These are phyloP conservation scores for Solanum corneliomulleri DNA, from an alignment of 257 asterid species.

Conservation along the genomic window DNA sequence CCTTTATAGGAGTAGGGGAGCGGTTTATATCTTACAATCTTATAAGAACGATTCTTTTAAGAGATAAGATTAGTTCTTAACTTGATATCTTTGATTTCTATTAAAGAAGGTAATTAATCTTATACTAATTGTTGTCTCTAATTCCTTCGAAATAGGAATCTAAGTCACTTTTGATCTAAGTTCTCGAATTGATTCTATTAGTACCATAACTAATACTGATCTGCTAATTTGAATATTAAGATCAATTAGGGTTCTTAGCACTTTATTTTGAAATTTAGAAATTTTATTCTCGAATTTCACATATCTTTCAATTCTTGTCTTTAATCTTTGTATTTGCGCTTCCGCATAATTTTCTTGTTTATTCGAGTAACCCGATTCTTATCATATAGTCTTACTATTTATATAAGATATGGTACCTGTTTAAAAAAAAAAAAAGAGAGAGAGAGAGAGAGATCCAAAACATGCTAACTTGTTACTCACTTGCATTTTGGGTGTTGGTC, in stretches of 20 bases:
- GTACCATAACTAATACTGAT: background rate
- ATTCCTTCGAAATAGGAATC: background rate
- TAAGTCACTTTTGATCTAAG: background rate
- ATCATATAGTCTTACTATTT: background rate
- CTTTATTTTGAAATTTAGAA: background rate
- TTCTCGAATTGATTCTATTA: background rate
- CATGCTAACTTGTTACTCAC: slow-evolving; percentile 32
- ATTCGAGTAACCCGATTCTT: background rate
- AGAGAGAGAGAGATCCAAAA: background rate
- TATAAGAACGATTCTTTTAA: background rate
- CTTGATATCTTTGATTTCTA: background rate
- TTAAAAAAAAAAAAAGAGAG: background rate
- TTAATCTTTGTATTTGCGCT: background rate
- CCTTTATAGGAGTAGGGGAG: too few species aligned
- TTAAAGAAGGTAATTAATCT: background rate
- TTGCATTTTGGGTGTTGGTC: slow-evolving; percentile 95
- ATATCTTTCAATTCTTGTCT: background rate
- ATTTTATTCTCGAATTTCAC: background rate
- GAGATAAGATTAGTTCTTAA: background rate
- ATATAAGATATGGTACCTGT: background rate
- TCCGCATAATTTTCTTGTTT: background rate
- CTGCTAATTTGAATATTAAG: background rate
- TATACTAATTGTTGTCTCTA: background rate
- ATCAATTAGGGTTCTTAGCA: background rate
- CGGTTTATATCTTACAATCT: background rate